These are phyloP conservation scores for Mimosa pudica DNA, from an alignment of 306 rosid species.

Conservation along the genomic window DNA sequence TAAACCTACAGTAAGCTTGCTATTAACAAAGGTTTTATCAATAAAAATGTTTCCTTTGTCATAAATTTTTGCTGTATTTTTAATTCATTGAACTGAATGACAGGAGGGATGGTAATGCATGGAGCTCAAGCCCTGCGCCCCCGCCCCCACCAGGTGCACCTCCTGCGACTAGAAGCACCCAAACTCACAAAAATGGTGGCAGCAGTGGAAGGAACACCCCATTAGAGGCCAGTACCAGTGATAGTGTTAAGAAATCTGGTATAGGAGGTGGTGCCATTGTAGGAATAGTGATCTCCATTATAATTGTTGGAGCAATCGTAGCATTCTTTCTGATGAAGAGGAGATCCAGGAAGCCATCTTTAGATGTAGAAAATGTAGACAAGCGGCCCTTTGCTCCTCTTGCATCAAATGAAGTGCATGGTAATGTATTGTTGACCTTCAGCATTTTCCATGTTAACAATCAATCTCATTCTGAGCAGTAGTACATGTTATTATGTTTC, in stretches of 20 bases:
- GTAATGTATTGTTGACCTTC: conserved; percentile 39
- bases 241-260: conserved; percentile 62
- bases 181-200: conserved; percentile 57
- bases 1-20: conserved; percentile 69
- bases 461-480: conserved; percentile 5
- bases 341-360: conserved; percentile 67
- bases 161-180: conserved; percentile 49
- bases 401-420: conserved; percentile 68
- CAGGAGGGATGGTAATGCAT: conserved; percentile 74
- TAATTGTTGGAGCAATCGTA: conserved; percentile 68
- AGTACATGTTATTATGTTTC: conserved; percentile 14
- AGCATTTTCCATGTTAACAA: conserved; percentile 37
- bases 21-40: conserved; percentile 28
- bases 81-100: conserved; percentile 34
- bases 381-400: conserved; percentile 61
- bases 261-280: conserved; percentile 84
- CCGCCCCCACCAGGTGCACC: conserved; percentile 93
- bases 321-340: conserved; percentile 77
- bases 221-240: conserved; percentile 43
- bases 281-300: conserved; percentile 77
- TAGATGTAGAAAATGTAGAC: conserved; percentile 70
- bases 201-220: conserved; percentile 44
- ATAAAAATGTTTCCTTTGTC: conserved; percentile 22
- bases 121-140: conserved; percentile 93
- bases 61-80: conserved; percentile 32